Evolutionary conservation across 1,139 yeast species (phyloP).

Genomic region (Sugiyamaella pinicola): DNA sequence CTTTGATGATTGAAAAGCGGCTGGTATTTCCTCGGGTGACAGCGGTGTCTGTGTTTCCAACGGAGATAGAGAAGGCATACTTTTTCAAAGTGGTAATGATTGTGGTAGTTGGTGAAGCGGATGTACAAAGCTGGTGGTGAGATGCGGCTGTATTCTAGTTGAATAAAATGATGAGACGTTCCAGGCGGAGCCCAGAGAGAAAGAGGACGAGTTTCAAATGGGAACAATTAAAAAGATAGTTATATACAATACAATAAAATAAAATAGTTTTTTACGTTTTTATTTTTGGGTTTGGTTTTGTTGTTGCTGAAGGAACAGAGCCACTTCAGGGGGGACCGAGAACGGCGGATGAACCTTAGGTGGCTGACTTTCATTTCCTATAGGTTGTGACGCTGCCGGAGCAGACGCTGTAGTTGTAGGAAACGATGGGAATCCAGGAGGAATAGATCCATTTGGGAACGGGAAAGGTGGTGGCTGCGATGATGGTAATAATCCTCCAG

Average conservation of each 20-base stretch:
- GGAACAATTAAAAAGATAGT: too few species aligned
- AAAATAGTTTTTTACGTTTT: not conserved
- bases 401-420: not conserved
- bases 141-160: too few species aligned
- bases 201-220: too few species aligned
- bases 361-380: not conserved
- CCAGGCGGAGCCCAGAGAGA: too few species aligned
- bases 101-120: not conserved
- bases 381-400: not conserved
- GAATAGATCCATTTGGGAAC: constrained; percentile 8
- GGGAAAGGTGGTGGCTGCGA: constrained; percentile 18
- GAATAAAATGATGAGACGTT: not conserved
- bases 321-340: constrained; percentile 25
- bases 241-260: constrained; percentile 8
- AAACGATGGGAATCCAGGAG: constrained; percentile 7
- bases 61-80: constrained; percentile 1
- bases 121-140: not conserved
- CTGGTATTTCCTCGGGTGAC: constrained; percentile 8
- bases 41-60: constrained; percentile 12
- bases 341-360: constrained; percentile 1
- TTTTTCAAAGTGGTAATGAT: not conserved
- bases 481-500: not conserved
- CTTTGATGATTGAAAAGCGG: constrained; percentile 6
- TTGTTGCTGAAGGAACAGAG: constrained; percentile 30
- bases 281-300: constrained; percentile 29